Percentiles rank a stretch among this genome's conserved stretches.
These are phyloP conservation scores for Magnaporthiopsis poae DNA, from an alignment of 2,329 filamentous ascomycete species.

Conservation along the genomic window DNA sequence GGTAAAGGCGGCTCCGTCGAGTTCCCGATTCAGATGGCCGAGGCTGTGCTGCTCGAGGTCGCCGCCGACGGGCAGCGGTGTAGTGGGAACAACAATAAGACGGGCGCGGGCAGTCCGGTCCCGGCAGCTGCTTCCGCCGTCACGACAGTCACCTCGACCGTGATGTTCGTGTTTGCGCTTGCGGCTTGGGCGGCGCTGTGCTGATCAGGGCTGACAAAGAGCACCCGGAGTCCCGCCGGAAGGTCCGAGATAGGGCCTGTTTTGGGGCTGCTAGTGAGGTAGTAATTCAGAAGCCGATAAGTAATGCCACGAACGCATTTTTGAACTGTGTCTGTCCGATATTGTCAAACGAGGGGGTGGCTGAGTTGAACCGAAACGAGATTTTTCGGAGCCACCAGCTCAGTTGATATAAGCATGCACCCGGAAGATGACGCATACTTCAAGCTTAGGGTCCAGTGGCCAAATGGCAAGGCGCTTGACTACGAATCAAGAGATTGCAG, in stretches of 20 bases:
- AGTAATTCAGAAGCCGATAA: not conserved
- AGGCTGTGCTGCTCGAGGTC: slow-evolving; percentile 24
- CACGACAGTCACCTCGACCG: not conserved
- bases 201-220: not conserved
- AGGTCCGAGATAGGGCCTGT: not conserved
- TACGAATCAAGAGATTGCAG: slow-evolving; percentile 29
- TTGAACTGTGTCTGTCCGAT: no score
- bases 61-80: not conserved
- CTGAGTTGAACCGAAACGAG: not conserved
- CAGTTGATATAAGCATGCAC: not conserved
- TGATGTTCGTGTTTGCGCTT: not conserved
- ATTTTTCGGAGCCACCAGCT: not conserved
- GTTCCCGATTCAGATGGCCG: slow-evolving; percentile 19
- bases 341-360: no score
- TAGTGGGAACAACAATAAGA: not conserved
- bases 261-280: not conserved
- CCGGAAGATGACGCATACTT: not conserved
- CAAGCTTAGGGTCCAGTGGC: slow-evolving; percentile 15
- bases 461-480: slow-evolving; percentile 27
- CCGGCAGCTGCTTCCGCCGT: not conserved
- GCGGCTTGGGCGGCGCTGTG: not conserved
- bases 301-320: no score
- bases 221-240: no score
- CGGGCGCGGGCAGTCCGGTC: not conserved
- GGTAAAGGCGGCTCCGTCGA: slow-evolving; percentile 18